phyloP scores from a whole-genome alignment of 1,139 yeast species.

The Yamadazyma oceani region DNA sequence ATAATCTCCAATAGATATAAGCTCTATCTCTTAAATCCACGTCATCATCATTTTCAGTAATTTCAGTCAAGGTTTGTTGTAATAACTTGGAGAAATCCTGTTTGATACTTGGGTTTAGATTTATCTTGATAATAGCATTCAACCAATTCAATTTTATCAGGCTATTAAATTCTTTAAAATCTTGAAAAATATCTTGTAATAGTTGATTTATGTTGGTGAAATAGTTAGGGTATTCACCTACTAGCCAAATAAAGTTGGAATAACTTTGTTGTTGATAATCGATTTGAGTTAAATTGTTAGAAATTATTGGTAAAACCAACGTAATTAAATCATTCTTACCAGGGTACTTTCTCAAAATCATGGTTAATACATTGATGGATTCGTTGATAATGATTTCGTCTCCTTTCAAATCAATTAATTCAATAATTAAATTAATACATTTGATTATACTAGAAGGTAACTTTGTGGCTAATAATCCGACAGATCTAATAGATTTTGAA shows the following conservation, averaged over 20 bases:
- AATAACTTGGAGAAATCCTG: constrained; percentile 45
- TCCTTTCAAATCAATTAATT: constrained; percentile 71
- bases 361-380: constrained; percentile 72
- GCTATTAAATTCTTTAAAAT: constrained; percentile 72
- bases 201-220: constrained; percentile 55
- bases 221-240: constrained; percentile 84
- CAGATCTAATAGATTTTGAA: constrained; percentile 73
- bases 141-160: constrained; percentile 74
- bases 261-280: constrained; percentile 31
- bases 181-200: constrained; percentile 51
- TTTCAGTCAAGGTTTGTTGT: constrained; percentile 71
- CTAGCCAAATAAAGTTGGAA: constrained; percentile 76
- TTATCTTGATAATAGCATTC: constrained; percentile 77
- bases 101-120: constrained; percentile 37
- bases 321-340: constrained; percentile 58
- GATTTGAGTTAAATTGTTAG: constrained; percentile 41
- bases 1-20: constrained; percentile 88
- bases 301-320: constrained; percentile 68
- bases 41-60: constrained; percentile 80
- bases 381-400: constrained; percentile 79
- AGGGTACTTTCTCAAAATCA: constrained; percentile 78
- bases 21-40: constrained; percentile 95
- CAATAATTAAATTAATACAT: constrained; percentile 75
- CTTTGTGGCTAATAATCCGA: constrained; percentile 89
- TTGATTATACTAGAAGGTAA: constrained; percentile 59